Evolutionary conservation across 2,329 filamentous ascomycete species (phyloP).

Genomic region (Ceratocystis smalleyi): DNA sequence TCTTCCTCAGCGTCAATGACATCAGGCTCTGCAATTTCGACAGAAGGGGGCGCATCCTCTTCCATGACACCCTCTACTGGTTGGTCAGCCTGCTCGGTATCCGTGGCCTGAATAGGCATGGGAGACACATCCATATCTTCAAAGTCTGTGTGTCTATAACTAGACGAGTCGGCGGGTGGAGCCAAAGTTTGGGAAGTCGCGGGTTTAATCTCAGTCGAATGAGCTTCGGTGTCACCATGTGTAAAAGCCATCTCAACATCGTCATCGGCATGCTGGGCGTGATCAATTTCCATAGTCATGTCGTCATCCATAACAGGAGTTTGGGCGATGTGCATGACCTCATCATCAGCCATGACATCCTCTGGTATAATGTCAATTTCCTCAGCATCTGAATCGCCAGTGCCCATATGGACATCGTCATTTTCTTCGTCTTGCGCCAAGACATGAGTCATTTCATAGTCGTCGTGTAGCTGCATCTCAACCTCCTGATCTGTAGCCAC

Average conservation of each 20-base stretch:
- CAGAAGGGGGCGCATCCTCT: not conserved
- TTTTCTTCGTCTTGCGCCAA: not conserved
- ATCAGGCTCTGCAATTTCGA: not conserved
- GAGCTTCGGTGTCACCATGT: not conserved
- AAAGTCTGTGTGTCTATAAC: not conserved
- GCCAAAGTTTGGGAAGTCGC: not conserved
- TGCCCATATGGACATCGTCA: slow-evolving; percentile 10
- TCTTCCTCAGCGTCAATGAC: not conserved
- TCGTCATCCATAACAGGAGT: not conserved
- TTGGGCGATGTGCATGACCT: not conserved
- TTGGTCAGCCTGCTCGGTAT: not conserved
- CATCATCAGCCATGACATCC: slow-evolving; percentile 15
- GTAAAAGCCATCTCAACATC: slow-evolving; percentile 5
- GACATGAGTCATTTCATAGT: slow-evolving; percentile 14
- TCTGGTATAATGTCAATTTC: slow-evolving; percentile 1
- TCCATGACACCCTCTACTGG: not conserved
- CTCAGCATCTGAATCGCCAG: slow-evolving; percentile 4
- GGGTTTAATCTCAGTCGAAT: not conserved
- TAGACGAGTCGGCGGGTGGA: not conserved
- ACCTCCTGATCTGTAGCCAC: slow-evolving; percentile 14
- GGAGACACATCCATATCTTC: not conserved
- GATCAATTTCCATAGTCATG: not conserved
- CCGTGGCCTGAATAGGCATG: not conserved
- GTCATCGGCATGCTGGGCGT: not conserved
- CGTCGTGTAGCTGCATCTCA: slow-evolving; percentile 16